Evolutionary conservation across 139 green algal species (phyloP).

Genomic region (Chlorokybus atmophyticus): DNA sequence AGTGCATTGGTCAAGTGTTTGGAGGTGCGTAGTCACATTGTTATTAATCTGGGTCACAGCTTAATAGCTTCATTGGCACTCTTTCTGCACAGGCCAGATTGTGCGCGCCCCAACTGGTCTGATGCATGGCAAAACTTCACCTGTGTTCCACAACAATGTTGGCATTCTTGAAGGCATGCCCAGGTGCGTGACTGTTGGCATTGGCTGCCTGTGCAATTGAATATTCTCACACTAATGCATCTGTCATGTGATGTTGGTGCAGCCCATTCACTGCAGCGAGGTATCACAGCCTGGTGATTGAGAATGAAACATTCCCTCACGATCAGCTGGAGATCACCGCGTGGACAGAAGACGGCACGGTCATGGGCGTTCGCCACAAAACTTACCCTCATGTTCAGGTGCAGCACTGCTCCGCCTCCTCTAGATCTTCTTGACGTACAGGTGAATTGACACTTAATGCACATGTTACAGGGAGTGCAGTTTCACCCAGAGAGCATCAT

Average conservation of each 20-base stretch:
- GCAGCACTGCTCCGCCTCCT: too few species aligned
- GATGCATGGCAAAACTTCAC: slow-evolving; percentile 94
- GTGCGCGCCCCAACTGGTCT: slow-evolving; percentile 77
- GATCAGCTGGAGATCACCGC: slow-evolving; percentile 82
- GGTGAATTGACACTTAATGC: not conserved
- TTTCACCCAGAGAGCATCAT: slow-evolving; percentile 78
- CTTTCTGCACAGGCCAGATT: slow-evolving; percentile 34
- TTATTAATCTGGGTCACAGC: not conserved
- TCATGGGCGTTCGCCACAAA: slow-evolving; percentile 90
- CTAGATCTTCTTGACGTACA: not conserved
- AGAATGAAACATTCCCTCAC: slow-evolving; percentile 67
- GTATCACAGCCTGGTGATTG: slow-evolving; percentile 79
- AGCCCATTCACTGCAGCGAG: slow-evolving; percentile 38
- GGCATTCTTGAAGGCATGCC: slow-evolving; percentile 56
- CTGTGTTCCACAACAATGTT: slow-evolving; percentile 64
- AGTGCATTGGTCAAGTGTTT: slow-evolving; percentile 89
- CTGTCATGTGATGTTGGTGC: not conserved
- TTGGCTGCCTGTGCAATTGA: too few species aligned
- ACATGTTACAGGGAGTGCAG: slow-evolving; percentile 58
- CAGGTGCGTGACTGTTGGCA: too few species aligned
- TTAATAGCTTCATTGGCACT: not conserved
- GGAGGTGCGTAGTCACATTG: slow-evolving; percentile 15
- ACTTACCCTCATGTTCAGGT: slow-evolving; percentile 36
- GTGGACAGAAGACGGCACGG: slow-evolving; percentile 92
- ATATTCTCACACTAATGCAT: not conserved